Evolutionary conservation across 108 stramenopile species (phyloP).

Genomic region (Tribonema minus): DNA sequence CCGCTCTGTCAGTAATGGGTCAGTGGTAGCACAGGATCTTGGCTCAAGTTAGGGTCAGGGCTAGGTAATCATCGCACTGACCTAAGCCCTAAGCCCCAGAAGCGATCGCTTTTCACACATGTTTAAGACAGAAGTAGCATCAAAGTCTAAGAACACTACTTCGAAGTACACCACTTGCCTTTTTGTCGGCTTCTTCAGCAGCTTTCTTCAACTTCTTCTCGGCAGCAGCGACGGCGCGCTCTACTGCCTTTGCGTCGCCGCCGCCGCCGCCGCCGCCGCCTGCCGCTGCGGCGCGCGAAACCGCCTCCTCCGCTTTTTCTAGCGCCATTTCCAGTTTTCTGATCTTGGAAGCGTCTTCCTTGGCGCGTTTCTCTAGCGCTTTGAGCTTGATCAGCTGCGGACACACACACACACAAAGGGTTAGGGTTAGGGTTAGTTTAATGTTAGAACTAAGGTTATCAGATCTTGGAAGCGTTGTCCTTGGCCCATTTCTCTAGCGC

Average conservation of each 20-base stretch:
- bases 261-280: not conserved
- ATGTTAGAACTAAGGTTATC: no score
- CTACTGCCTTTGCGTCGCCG: not conserved
- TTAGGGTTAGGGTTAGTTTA: no score
- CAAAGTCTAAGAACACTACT: no score
- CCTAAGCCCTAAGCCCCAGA: no score
- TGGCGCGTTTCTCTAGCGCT: not conserved
- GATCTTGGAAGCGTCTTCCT: not conserved
- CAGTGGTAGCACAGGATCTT: no score
- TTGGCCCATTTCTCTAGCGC: not conserved
- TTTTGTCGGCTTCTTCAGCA: not conserved
- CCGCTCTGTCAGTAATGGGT: no score
- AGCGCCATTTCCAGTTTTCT: not conserved
- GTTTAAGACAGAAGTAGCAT: no score
- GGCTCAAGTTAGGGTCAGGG: no score
- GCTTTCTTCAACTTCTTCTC: conserved; percentile 1
- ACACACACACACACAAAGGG: no score
- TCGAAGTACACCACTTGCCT: no score
- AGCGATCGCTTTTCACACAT: no score
- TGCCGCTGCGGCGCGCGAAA: not conserved
- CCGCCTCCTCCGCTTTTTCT: not conserved
- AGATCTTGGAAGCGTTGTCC: not conserved
- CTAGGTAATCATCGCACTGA: no score
- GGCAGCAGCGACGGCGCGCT: not conserved
- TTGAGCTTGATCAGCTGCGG: not conserved